Evolutionary conservation across 2,329 filamentous ascomycete species (phyloP).

Genomic region (Massarina eburnea): DNA sequence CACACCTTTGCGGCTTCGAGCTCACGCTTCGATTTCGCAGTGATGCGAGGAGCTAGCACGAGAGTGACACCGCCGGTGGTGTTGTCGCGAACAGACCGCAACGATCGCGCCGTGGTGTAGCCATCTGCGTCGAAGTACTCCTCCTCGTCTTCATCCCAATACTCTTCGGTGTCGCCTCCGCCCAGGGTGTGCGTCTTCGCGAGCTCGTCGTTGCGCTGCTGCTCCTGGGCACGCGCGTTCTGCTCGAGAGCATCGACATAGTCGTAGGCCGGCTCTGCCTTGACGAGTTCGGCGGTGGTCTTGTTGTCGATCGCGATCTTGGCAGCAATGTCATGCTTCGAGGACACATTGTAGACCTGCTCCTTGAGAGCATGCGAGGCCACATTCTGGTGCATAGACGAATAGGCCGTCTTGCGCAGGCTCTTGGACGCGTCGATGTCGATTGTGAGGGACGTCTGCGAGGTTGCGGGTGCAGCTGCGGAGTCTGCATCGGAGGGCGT

Average conservation of each 20-base stretch:
- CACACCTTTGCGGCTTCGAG: constrained; percentile 67
- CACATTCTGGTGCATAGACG: constrained; percentile 1
- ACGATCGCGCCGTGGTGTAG: constrained; percentile 75
- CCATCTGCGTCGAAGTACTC: constrained; percentile 72
- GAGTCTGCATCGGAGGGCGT: constrained; percentile 19
- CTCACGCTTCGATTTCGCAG: constrained; percentile 69
- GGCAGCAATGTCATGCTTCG: constrained; percentile 1
- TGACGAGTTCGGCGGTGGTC: constrained; percentile 12
- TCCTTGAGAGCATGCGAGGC: constrained; percentile 17
- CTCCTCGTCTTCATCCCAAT: constrained; percentile 72
- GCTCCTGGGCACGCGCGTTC: constrained; percentile 38
- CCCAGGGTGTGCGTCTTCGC: constrained; percentile 25
- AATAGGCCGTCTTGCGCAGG: constrained; percentile 9
- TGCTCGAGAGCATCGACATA: constrained; percentile 43
- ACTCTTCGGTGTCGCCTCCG: constrained; percentile 63
- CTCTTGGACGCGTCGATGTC: constrained; percentile 25
- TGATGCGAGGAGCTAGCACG: constrained; percentile 72
- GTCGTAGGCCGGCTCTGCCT: constrained; percentile 33
- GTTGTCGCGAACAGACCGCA: constrained; percentile 73
- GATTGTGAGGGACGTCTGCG: constrained; percentile 24
- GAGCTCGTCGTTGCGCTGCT: constrained; percentile 40
- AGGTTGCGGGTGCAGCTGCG: constrained; percentile 17
- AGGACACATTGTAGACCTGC: constrained; percentile 1
- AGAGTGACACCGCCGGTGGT: constrained; percentile 66
- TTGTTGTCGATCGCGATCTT: constrained; percentile 7